Evolutionary conservation across 176 grass and related monocot species (phyloP).

Genomic region (Aegilops speltoides): DNA sequence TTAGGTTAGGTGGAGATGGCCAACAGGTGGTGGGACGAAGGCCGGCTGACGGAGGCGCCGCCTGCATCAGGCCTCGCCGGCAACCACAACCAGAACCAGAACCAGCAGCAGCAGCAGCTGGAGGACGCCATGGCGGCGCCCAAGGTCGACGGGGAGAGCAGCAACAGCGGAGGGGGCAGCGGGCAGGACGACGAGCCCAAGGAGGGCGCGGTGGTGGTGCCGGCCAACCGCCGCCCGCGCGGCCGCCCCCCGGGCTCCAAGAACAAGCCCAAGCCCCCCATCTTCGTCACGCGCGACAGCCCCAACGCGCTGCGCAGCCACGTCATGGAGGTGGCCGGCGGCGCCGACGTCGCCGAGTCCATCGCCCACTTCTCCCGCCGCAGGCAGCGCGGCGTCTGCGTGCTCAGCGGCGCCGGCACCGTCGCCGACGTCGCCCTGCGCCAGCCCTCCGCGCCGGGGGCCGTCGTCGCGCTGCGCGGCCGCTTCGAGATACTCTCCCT

Average conservation of each 20-base stretch:
- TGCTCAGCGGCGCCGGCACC: constrained; percentile 70
- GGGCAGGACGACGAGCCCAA: neutral
- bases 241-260: constrained; percentile 45
- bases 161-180: neutral
- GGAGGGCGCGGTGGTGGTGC: neutral
- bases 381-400: constrained; percentile 67
- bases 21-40: neutral
- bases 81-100: neutral
- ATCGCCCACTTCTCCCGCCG: constrained; percentile 53
- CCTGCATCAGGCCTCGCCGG: neutral
- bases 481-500: constrained; percentile 64
- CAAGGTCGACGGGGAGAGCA: constrained; percentile 12
- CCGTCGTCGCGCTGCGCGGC: constrained; percentile 43
- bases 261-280: constrained; percentile 69
- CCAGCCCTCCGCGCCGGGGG: constrained; percentile 23
- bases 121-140: constrained; percentile 12
- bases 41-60: neutral
- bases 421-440: constrained; percentile 54
- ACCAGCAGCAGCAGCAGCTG: neutral
- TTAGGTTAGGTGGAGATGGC: neutral
- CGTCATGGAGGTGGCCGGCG: constrained; percentile 55
- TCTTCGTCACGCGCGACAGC: constrained; percentile 58
- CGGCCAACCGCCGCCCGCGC: neutral
- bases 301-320: constrained; percentile 63
- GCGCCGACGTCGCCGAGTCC: constrained; percentile 52